phyloP scores from a whole-genome alignment of 352 stramenopile genomes.

The Phytopythium cucurbitacearum region DNA sequence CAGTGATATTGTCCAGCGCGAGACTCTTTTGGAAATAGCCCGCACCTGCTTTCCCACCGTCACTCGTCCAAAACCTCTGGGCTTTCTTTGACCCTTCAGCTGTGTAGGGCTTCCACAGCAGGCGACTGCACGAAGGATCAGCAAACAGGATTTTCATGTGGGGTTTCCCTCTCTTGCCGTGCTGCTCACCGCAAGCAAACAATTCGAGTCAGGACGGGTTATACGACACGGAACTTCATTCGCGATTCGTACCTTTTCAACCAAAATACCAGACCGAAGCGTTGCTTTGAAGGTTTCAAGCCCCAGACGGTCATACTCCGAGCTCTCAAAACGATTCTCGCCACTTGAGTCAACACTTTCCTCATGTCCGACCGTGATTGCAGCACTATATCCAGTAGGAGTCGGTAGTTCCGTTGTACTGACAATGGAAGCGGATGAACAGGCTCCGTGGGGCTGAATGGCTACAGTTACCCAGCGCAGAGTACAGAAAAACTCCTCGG shows the following conservation, averaged over 20 bases:
- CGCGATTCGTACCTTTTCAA: constrained; percentile 34
- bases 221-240: background rate
- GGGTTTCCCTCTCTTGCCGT: constrained; percentile 30
- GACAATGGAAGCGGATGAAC: background rate
- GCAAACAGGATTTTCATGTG: constrained; percentile 34
- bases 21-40: constrained; percentile 30
- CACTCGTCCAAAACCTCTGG: background rate
- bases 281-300: constrained; percentile 33
- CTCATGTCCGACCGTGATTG: too few relatives aligned
- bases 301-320: background rate
- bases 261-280: constrained; percentile 29
- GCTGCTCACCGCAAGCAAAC: constrained; percentile 10
- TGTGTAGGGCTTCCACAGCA: constrained; percentile 21
- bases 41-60: constrained; percentile 4
- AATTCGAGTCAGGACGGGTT: constrained; percentile 4
- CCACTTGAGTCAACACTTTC: background rate
- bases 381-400: too few relatives aligned
- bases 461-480: constrained; percentile 3
- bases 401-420: too few relatives aligned
- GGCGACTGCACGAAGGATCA: constrained; percentile 21
- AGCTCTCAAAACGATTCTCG: background rate
- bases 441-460: background rate
- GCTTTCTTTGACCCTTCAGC: constrained; percentile 14
- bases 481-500: constrained; percentile 6
- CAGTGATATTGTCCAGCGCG: constrained; percentile 22